Base-by-base conservation (phyloP, 495 filamentous ascomycete species). In the Aspergillus baeticus region DNA sequence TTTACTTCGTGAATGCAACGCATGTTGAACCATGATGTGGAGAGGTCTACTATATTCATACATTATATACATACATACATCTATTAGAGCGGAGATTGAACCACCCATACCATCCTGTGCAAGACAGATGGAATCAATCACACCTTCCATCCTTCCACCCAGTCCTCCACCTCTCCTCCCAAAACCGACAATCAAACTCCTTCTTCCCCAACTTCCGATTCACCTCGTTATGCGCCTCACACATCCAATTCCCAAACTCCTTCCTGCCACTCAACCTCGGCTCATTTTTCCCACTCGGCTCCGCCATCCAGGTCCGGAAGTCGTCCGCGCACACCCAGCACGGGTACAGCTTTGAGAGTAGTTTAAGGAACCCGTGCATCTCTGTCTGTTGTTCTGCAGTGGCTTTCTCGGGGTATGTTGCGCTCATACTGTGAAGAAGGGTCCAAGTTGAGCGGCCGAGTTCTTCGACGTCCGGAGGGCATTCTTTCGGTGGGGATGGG, bases 141-240 rank as follows among this genome's bases (percentile, higher is more conserved):
- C 80, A 82, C 49, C 80, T 63, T 21, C 93, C 93, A 81, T 96
- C 92, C 74, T 87, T 90, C 89, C 91, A 95, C 3, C 94, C 95
- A 10, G 84, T 90, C 76, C 88, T 77, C 94, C 94, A 98, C 71
- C 94, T 81, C 79, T 98, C 92, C 72, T 96, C 86, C 91, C 93
- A 96, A 66, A 82, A 84, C 20, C 74, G 75, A 74, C 94, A 98
- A 80, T 98, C 91, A 79, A 98, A 98, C 63, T 79, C 80, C 63
- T 83, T 77, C 79, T 98, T 98, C 56, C 94, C 94, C 59, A 98
- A 67, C 75, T 96, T 97, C 46, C 81, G 76, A 80, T 98, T 98
- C 20, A 98, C 94, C 62, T 90, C 92, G 77, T 98, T 98, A 79
- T 98, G 94, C 63, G 94, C 94, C 70, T 93, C 88, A 65, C 94